Conservation (phyloP, 2,329 filamentous ascomycete species). For the Alternaria sp. region DNA sequence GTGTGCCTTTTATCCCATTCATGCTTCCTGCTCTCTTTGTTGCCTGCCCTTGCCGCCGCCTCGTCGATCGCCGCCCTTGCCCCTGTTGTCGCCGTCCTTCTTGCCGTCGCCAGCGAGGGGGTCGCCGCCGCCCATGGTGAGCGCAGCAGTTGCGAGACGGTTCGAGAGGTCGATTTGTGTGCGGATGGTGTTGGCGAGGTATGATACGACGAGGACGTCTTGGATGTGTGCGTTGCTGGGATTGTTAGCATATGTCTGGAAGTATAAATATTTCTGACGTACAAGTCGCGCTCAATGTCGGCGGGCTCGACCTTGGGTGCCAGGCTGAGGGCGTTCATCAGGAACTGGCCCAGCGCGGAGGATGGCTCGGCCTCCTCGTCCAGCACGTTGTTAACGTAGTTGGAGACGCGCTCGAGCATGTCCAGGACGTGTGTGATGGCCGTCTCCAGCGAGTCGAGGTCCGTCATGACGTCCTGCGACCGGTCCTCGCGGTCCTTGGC, state of each 20-base stretch:
- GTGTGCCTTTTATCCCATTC: slow-evolving; percentile 26
- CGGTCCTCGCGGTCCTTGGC: slow-evolving; percentile 82
- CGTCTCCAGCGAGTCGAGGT: slow-evolving; percentile 87
- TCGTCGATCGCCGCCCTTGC: slow-evolving; percentile 39
- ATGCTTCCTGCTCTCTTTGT: slow-evolving; percentile 42
- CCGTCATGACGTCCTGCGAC: slow-evolving; percentile 75
- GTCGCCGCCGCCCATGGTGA: slow-evolving; percentile 55
- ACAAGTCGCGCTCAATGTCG: slow-evolving; percentile 95
- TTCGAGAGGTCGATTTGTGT: slow-evolving; percentile 99
- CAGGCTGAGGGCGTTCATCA: slow-evolving; percentile 90
- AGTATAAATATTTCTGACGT: slow-evolving; percentile 18
- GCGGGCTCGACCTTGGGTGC: slow-evolving; percentile 91
- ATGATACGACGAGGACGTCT: slow-evolving; percentile 96
- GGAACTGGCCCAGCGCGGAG: slow-evolving; percentile 89
- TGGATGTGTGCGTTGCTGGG: slow-evolving; percentile 95
- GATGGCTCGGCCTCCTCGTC: slow-evolving; percentile 92
- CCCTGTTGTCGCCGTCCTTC: slow-evolving; percentile 42
- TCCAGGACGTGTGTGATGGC: slow-evolving; percentile 86
- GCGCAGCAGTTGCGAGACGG: slow-evolving; percentile 74
- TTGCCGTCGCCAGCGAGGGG: slow-evolving; percentile 44
- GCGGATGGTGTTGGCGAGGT: slow-evolving; percentile 97
- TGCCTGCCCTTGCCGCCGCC: slow-evolving; percentile 43
- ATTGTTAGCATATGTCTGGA: slow-evolving; percentile 35
- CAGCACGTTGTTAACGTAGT: slow-evolving; percentile 90
- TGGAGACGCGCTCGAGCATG: slow-evolving; percentile 88